Conservation (phyloP, 441 rosid genomes). For the Euphorbia corollata region DNA sequence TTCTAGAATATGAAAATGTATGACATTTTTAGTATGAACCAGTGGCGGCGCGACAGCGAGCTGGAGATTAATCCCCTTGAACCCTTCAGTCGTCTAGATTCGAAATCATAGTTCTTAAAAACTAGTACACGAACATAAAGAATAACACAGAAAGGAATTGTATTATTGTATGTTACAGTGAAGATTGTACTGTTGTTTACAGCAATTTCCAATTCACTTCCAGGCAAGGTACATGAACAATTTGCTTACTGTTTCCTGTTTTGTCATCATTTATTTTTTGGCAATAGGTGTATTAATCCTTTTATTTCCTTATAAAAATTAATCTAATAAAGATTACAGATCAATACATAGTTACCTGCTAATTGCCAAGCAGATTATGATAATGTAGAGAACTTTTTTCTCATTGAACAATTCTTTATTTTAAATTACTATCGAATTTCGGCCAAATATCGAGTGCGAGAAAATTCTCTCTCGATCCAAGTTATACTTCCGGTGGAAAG, state of each 20-base stretch:
- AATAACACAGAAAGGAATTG: background rate
- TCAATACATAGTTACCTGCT: background rate
- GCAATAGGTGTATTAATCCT: background rate
- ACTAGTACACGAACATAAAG: too few relatives aligned
- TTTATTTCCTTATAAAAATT: background rate
- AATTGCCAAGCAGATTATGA: too few relatives aligned
- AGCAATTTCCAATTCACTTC: background rate
- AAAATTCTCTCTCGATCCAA: too few relatives aligned
- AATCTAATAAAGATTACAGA: background rate
- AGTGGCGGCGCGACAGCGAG: too few relatives aligned
- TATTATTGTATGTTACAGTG: background rate
- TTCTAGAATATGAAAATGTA: constrained; percentile 11
- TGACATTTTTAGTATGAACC: constrained; percentile 15
- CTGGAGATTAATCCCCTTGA: too few relatives aligned
- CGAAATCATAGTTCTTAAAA: too few relatives aligned
- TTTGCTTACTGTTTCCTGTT: constrained; percentile 2
- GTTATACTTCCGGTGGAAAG: too few relatives aligned
- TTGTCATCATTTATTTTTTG: background rate
- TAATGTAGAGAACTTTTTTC: too few relatives aligned
- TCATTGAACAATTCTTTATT: too few relatives aligned
- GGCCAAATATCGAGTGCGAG: too few relatives aligned
- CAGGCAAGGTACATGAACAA: background rate
- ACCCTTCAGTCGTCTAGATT: too few relatives aligned
- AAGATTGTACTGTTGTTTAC: background rate
- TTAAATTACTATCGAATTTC: too few relatives aligned